phyloP scores from a whole-genome alignment of 2,329 filamentous ascomycete genomes.

The Neonectria sp. region DNA sequence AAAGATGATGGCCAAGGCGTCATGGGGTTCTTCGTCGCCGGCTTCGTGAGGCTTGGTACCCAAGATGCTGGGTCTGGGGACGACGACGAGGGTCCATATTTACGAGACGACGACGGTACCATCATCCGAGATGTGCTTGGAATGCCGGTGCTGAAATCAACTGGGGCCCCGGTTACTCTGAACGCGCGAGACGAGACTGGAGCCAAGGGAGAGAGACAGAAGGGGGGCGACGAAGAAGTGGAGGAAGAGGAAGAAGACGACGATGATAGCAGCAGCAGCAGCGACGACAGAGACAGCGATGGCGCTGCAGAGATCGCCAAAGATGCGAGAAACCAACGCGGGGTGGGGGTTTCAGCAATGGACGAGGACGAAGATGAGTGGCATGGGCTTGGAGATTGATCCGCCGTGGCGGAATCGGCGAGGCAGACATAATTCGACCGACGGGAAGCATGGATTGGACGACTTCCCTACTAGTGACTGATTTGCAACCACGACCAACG shows the following conservation, averaged over 20 bases:
- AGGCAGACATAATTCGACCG: slow-evolving; percentile 17
- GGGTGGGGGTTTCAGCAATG: slow-evolving; percentile 30
- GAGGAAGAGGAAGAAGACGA: slow-evolving; percentile 40
- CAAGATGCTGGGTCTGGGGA: slow-evolving; percentile 36
- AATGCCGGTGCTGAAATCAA: slow-evolving; percentile 56
- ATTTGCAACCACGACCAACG: slow-evolving; percentile 15
- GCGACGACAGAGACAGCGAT: slow-evolving; percentile 19
- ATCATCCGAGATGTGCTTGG: slow-evolving; percentile 61
- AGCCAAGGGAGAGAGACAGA: slow-evolving; percentile 40
- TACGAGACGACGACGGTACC: slow-evolving; percentile 69
- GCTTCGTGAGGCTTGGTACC: slow-evolving; percentile 70
- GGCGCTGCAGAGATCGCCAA: slow-evolving; percentile 26
- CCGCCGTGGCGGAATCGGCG: slow-evolving; percentile 9
- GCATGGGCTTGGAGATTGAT: slow-evolving; percentile 46
- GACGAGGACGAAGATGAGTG: slow-evolving; percentile 44
- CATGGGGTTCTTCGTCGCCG: slow-evolving; percentile 97
- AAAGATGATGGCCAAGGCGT: slow-evolving; percentile 86
- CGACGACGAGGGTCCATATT: slow-evolving; percentile 63
- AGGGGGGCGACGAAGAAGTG: slow-evolving; percentile 44
- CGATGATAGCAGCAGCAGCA: slow-evolving; percentile 26
- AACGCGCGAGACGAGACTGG: slow-evolving; percentile 35
- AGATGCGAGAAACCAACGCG: slow-evolving; percentile 35
- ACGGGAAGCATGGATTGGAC: slow-evolving; percentile 7
- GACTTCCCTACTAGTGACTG: not conserved
- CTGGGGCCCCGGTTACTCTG: slow-evolving; percentile 51